These are phyloP conservation scores for Diplodia sapinea DNA, from an alignment of 2,329 filamentous ascomycete species.

Conservation along the genomic window DNA sequence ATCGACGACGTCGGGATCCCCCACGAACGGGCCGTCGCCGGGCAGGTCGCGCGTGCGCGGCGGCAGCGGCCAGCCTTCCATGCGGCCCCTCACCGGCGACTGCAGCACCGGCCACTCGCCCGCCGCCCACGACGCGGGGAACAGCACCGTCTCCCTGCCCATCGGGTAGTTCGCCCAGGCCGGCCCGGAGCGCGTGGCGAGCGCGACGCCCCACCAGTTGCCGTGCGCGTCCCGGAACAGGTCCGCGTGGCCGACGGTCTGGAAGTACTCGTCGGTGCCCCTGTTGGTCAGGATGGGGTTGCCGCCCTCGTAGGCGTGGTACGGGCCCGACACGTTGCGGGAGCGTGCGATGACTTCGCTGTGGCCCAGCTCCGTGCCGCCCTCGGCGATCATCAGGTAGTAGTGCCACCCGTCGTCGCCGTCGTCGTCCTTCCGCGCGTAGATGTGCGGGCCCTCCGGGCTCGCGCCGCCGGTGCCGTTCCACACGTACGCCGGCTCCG, in stretches of 20 bases:
- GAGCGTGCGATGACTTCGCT: constrained; percentile 41
- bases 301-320: constrained; percentile 32
- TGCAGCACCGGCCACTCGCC: constrained; percentile 49
- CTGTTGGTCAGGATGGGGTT: constrained; percentile 40
- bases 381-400: constrained; percentile 38
- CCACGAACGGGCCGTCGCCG: constrained; percentile 52
- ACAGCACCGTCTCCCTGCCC: constrained; percentile 61
- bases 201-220: constrained; percentile 58
- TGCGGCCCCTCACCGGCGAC: constrained; percentile 51
- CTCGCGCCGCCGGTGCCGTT: constrained; percentile 45
- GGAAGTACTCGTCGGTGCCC: constrained; percentile 46
- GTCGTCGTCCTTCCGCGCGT: constrained; percentile 33
- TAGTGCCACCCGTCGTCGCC: constrained; percentile 38
- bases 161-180: constrained; percentile 51
- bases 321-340: constrained; percentile 37
- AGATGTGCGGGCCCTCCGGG: constrained; percentile 42
- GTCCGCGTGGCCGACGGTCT: constrained; percentile 64
- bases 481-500: constrained; percentile 38
- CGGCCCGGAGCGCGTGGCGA: constrained; percentile 44
- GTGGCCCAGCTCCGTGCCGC: constrained; percentile 40
- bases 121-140: constrained; percentile 55
- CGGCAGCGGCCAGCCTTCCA: constrained; percentile 54
- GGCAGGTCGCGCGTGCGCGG: constrained; percentile 42
- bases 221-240: constrained; percentile 58
- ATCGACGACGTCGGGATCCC: constrained; percentile 53